Evolutionary conservation across 2,329 filamentous ascomycete species (phyloP), one percentile per base, ranked within the genome.

Genomic region (Xylariaceae sp.): DNA sequence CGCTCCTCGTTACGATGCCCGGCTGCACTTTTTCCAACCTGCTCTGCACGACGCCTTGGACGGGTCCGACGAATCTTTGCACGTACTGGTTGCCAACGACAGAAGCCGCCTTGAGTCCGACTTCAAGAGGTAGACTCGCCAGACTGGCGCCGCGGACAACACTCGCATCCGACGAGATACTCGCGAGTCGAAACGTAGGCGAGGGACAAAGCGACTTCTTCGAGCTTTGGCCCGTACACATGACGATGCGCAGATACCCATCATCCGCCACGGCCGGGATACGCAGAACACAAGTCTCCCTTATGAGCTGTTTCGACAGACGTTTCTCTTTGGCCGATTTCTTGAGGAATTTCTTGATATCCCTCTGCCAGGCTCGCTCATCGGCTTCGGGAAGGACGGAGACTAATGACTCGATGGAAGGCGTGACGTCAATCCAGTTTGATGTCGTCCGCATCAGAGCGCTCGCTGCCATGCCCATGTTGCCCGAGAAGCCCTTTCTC

Each of bases 341-440:
- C 57, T 83, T 85, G 2, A 72, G 62, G 35, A 88, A 86, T n/a
- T 81, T 80, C 46, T 73, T 74, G 34, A 88, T 80, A 64, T 89
- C 86, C 37, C 86, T 75, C 67, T 88, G 84, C 72, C 85, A 86
- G 1, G 77, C 81, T 2, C 85, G 76, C 65, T 88, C 86, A 37
- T 87, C 83, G 0, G 70, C 71, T 1, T 74, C 72, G 0, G 77
- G 71, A 1, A 88, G 63, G 46, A 84, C 76, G 0, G 77, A 71
- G 0, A 74, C 63, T 0, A 67, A 64, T 0, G 80, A 74, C 27
- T 73, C 73, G 1, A 74, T 68, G 0, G 72, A 72, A 0, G 86
- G 86, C 0, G 86, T 89, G 2, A 88, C 85, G 55, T 89, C 78
- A 9, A 88, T 72, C 86, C 86, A 89, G 62, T 72, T 75, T 6